Conservation (phyloP, 179 eudicot genomes). For the Silene coronaria region DNA sequence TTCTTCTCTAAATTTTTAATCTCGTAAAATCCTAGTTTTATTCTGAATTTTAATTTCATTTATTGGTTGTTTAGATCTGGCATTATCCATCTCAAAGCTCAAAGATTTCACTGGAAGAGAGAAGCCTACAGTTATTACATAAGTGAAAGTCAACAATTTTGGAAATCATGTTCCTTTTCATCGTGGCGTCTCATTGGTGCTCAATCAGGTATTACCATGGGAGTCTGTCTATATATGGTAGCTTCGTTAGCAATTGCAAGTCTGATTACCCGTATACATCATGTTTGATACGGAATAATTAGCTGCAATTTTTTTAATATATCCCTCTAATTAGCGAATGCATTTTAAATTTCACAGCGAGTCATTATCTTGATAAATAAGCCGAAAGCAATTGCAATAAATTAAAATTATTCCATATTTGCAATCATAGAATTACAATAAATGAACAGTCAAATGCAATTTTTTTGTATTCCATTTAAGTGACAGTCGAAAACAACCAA, state of each 20-base stretch:
- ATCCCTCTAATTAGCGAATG: background rate
- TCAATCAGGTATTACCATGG: slow-evolving; percentile 3
- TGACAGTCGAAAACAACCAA: background rate
- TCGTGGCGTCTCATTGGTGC: background rate
- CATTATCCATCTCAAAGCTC: slow-evolving; percentile 71
- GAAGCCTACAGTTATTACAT: slow-evolving; percentile 93
- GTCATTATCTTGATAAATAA: background rate
- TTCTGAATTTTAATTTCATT: slow-evolving; percentile 16
- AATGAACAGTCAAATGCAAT: background rate
- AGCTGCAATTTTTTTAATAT: background rate
- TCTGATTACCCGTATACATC: background rate
- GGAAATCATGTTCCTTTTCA: slow-evolving; percentile 2
- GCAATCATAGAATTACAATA: background rate
- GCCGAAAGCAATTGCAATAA: no score
- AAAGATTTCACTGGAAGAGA: slow-evolving; percentile 91
- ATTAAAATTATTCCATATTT: background rate
- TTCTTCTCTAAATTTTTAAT: background rate
- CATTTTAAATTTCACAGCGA: background rate
- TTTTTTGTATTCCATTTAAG: background rate
- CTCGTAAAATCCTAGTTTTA: background rate
- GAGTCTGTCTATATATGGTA: background rate
- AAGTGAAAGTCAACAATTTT: slow-evolving; percentile 13
- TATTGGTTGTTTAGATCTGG: slow-evolving; percentile 53
- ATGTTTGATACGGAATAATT: background rate
- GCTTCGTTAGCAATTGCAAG: background rate